These are phyloP conservation scores for Trichoderma afroharzianum DNA, from an alignment of 2,329 filamentous ascomycete genomes.

Conservation along the genomic window DNA sequence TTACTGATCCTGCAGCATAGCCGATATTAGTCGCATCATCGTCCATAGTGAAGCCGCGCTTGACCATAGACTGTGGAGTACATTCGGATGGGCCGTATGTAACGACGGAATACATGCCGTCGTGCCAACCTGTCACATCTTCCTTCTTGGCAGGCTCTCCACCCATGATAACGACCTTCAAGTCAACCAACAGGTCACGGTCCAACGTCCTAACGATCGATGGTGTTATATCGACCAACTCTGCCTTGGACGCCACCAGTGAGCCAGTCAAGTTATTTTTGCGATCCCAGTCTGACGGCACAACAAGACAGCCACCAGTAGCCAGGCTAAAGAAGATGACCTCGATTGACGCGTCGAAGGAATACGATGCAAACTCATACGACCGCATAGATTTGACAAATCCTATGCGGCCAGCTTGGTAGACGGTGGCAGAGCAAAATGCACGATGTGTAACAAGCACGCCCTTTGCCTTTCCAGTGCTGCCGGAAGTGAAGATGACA, in stretches of 20 bases:
- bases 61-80: not conserved
- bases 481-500: constrained; percentile 16
- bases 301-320: not conserved
- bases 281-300: not conserved
- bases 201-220: not conserved
- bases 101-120: not conserved
- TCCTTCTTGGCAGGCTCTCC: not conserved
- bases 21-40: not conserved
- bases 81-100: not conserved
- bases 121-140: not conserved
- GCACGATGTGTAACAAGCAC: not conserved
- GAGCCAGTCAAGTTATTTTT: not conserved
- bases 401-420: not conserved
- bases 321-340: too few relatives aligned
- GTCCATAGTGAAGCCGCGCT: not conserved
- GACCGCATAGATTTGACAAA: not conserved
- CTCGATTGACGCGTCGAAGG: not conserved
- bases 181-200: not conserved
- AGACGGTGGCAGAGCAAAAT: not conserved
- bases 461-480: constrained; percentile 14
- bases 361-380: constrained; percentile 12
- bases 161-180: not conserved
- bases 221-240: constrained; percentile 5
- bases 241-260: not conserved
- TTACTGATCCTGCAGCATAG: not conserved